Conservation (phyloP, 2,329 filamentous ascomycete species). For the Cryphonectria parasitica region DNA sequence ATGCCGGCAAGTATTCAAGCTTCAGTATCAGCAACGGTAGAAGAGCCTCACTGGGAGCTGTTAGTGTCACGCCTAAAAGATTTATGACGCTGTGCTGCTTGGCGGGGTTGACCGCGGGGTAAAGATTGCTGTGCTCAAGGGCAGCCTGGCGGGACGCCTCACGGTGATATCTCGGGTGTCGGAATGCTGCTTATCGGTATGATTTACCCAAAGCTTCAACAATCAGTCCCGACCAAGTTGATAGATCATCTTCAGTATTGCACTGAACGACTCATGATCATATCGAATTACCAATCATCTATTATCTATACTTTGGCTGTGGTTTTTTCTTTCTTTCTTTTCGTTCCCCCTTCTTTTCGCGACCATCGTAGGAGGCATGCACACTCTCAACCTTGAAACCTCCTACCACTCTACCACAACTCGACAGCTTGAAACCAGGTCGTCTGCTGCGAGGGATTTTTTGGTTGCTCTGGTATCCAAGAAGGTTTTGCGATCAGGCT, state of each 20-base stretch:
- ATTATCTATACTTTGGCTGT: neutral
- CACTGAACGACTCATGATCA: neutral
- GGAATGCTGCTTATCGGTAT: neutral
- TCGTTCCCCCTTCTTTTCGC: neutral
- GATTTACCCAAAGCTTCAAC: neutral
- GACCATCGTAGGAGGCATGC: neutral
- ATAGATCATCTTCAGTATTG: neutral
- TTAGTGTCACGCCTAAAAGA: neutral
- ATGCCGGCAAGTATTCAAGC: neutral
- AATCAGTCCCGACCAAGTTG: neutral
- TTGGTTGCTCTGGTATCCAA: too few species aligned
- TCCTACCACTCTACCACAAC: neutral
- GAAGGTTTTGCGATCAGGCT: neutral
- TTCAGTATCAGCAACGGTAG: neutral
- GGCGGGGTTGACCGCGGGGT: conserved; percentile 21
- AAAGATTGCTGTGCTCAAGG: neutral
- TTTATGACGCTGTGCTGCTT: conserved; percentile 9
- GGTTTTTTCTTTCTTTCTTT: neutral
- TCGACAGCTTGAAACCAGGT: neutral
- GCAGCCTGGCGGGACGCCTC: neutral
- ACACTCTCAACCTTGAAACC: too few species aligned
- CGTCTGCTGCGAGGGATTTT: too few species aligned
- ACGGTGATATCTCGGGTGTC: conserved; percentile 15
- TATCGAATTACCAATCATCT: neutral
- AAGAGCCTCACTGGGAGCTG: neutral